Evolutionary conservation across 2,329 filamentous ascomycete species (phyloP).

Genomic region (Trichophyton mentagrophytes): DNA sequence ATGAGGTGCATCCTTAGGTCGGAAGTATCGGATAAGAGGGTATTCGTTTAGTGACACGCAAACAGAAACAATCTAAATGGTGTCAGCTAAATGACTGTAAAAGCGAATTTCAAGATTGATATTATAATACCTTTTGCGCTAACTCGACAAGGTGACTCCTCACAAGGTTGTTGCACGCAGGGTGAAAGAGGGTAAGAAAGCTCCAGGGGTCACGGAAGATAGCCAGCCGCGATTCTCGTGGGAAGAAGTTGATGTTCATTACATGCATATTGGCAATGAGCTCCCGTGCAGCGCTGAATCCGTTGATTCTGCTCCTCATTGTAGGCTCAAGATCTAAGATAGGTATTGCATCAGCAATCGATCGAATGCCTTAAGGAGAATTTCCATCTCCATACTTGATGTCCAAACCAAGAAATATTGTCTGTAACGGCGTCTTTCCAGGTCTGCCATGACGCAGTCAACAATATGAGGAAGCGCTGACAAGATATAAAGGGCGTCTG

Average conservation of each 20-base stretch:
- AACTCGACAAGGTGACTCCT: slow-evolving; percentile 69
- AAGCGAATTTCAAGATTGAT: slow-evolving; percentile 12
- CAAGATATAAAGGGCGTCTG: slow-evolving; percentile 90
- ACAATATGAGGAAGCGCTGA: slow-evolving; percentile 77
- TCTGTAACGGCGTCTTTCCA: slow-evolving; percentile 71
- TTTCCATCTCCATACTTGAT: slow-evolving; percentile 35
- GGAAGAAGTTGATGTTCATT: slow-evolving; percentile 77
- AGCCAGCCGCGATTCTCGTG: slow-evolving; percentile 78
- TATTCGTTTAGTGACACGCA: slow-evolving; percentile 91
- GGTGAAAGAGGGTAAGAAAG: slow-evolving; percentile 85
- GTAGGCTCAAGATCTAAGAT: slow-evolving; percentile 52
- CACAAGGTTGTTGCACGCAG: slow-evolving; percentile 73
- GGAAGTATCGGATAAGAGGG: slow-evolving; percentile 83
- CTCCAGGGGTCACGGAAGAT: slow-evolving; percentile 93
- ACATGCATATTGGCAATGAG: slow-evolving; percentile 71
- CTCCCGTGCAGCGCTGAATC: slow-evolving; percentile 53
- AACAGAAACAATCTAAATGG: slow-evolving; percentile 59
- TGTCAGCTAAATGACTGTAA: slow-evolving; percentile 11
- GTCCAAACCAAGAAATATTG: slow-evolving; percentile 79
- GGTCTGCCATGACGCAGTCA: slow-evolving; percentile 85
- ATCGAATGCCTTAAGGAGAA: slow-evolving; percentile 4
- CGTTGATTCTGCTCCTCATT: slow-evolving; percentile 61
- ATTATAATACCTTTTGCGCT: slow-evolving; percentile 61
- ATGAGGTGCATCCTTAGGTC: slow-evolving; percentile 60
- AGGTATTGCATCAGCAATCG: neutral